Percentiles rank a stretch among this genome's conserved stretches.
Evolutionary conservation across 768 basidiomycete species (phyloP).

Genomic region (Boletus subparvulus): DNA sequence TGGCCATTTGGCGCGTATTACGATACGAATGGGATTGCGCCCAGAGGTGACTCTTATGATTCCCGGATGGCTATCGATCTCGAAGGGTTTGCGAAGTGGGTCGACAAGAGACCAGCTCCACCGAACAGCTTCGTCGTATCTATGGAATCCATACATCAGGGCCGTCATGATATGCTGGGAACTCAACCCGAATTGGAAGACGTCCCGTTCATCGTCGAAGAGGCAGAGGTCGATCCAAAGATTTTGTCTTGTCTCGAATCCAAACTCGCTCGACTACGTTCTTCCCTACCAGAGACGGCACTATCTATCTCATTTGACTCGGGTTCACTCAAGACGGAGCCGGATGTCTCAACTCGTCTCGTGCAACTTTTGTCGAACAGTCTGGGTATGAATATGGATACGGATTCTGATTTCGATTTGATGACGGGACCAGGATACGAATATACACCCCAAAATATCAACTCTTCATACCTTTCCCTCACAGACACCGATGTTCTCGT

Average conservation of each 20-base stretch:
- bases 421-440: constrained; percentile 13
- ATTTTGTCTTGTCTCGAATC: constrained; percentile 21
- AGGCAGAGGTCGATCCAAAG: constrained; percentile 9
- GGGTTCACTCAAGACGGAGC: not conserved
- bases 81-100: constrained; percentile 42
- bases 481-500: constrained; percentile 44
- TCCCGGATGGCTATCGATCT: constrained; percentile 31
- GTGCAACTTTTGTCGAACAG: constrained; percentile 15
- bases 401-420: constrained; percentile 2
- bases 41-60: not conserved
- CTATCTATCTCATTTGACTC: constrained; percentile 14
- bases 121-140: constrained; percentile 40
- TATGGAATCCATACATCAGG: constrained; percentile 26
- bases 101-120: constrained; percentile 22
- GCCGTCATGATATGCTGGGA: not conserved
- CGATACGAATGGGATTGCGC: constrained; percentile 29
- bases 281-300: constrained; percentile 2
- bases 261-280: constrained; percentile 15
- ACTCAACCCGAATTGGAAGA: not conserved
- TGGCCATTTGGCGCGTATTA: constrained; percentile 55
- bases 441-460: constrained; percentile 14
- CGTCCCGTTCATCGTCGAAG: constrained; percentile 1
- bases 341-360: constrained; percentile 16
- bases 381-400: not conserved
- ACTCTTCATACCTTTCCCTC: constrained; percentile 20